Conservation (phyloP, 495 filamentous ascomycete species). For the Pseudoneurospora amorphoporcata region DNA sequence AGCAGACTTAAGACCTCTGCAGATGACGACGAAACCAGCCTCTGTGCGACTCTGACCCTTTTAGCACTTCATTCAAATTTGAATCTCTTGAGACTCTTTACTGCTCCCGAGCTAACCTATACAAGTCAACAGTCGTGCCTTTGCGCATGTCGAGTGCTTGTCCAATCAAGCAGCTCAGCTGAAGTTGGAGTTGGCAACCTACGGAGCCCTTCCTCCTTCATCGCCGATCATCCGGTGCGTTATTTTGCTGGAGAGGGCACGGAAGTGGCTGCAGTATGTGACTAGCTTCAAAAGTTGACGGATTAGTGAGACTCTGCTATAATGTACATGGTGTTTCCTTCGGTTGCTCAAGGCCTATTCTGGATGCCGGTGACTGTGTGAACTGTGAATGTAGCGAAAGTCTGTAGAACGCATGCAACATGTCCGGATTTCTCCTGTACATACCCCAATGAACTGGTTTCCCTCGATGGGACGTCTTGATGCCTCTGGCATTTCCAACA, state of each 20-base stretch:
- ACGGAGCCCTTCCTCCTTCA: background rate
- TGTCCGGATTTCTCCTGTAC: background rate
- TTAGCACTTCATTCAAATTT: constrained; percentile 2
- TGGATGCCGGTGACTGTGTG: background rate
- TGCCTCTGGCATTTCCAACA: background rate
- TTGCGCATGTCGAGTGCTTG: background rate
- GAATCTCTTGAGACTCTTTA: background rate
- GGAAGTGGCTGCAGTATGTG: background rate
- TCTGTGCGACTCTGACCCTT: constrained; percentile 73
- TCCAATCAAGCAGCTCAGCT: background rate
- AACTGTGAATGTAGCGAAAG: background rate
- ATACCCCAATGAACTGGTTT: background rate
- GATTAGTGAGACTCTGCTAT: background rate
- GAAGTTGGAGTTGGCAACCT: background rate
- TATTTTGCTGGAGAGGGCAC: background rate
- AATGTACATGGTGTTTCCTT: background rate
- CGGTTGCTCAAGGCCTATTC: background rate
- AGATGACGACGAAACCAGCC: constrained; percentile 69
- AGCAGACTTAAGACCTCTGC: constrained; percentile 92
- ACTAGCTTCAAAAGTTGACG: background rate
- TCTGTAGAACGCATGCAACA: background rate
- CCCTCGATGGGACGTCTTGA: background rate
- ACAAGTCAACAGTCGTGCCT: background rate
- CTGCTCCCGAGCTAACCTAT: background rate
- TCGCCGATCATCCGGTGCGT: background rate